Evolutionary conservation across 257 asterid genomes (phyloP), one percentile per base, ranked within the genome.

Genomic region (Euphrasia confusa): DNA sequence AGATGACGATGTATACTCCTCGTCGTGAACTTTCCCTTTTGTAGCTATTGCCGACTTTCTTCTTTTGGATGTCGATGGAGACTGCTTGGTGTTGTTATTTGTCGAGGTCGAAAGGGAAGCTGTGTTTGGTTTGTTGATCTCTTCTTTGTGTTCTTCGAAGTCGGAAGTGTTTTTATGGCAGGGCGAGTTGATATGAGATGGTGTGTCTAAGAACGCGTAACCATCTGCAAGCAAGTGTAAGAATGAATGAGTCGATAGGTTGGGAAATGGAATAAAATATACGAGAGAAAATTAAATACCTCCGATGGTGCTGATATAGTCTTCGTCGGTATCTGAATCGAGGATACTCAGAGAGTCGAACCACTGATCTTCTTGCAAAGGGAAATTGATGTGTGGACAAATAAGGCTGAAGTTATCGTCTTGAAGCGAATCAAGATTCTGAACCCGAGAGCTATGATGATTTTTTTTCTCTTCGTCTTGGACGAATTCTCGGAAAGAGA

Each of bases 311-410:
- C 90, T 84, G 42, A 74, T 68, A 68, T 82, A 84, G 52, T 91
- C 98, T 61, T 91, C 98, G 42, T 91, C 98, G 11, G 88, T 69
- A 74, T 88, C 98, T 7, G 98, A 91, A 33, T 81, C 89, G 1
- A 88, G 82, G 64, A 70, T 61, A 42, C 95, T 91, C 10, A 40
- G 39, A 12, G 96, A 79, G 65, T 91, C 98, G 10, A 84, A 91
- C 96, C 96, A 91, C 21, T 81, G 84, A 60, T 91, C 98, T 40
- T 85, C 96, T 63, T 65, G 81, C 71, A 78, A 68, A 71, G 37
- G 55, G 61, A 42, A 61, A 61, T 2, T 72, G 81, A 88, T 86
- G 24, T 68, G 61, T 63, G 61, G 65, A 55, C 61, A 65, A 48
- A 67, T 72, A 54, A 40, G 81, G 67, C 54, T 55, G 37, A 45